Evolutionary conservation across 1,284 basidiomycete species (phyloP), one percentile per base, ranked within the genome.

Genomic region (Microbotryum intermedium): DNA sequence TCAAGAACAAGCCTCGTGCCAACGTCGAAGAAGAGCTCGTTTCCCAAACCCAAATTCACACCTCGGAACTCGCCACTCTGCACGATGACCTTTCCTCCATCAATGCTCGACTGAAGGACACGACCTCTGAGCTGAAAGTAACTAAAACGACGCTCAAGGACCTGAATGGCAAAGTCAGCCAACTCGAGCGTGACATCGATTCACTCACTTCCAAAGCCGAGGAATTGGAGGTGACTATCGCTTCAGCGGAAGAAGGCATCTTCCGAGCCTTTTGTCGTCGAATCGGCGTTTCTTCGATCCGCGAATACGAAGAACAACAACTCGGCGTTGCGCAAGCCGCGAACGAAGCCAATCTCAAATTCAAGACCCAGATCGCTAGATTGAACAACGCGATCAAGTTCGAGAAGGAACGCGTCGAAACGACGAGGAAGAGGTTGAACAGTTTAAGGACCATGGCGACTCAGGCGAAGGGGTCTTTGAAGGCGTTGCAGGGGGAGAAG

Each of bases 261-360:
- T 98, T 95, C 72, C 78, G 74, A 0, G 74, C 76, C 4, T 98
- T 98, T 77, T 97, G 94, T 74, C 73, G 75, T 43, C 81, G 83
- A 59, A 92, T 98, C 68, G 82, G 84, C 6, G 86, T 97, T 10
- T 74, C 76, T 39, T 85, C 87, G 76, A 93, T 98, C 64, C 84
- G 94, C 48, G 90, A 95, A 65, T 99, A 97, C 74, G 94, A 98
- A 75, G 87, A 90, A 72, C 83, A 88, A 21, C 92, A 97, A 72
- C 79, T 97, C 34, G 88, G 86, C 73, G 81, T 88, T 25, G 88
- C 88, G 1, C 84, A 90, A 72, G 86, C 88, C 69, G 90, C 92
- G 74, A 88, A 82, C 71, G 88, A 89, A 68, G 89, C 88, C 3
- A 79, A 89, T 58, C 77, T 93, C 66, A 81, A 86, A 56, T 95